These are phyloP conservation scores for Talaromyces sp. DNA, from an alignment of 2,329 filamentous ascomycete species.

Conservation along the genomic window DNA sequence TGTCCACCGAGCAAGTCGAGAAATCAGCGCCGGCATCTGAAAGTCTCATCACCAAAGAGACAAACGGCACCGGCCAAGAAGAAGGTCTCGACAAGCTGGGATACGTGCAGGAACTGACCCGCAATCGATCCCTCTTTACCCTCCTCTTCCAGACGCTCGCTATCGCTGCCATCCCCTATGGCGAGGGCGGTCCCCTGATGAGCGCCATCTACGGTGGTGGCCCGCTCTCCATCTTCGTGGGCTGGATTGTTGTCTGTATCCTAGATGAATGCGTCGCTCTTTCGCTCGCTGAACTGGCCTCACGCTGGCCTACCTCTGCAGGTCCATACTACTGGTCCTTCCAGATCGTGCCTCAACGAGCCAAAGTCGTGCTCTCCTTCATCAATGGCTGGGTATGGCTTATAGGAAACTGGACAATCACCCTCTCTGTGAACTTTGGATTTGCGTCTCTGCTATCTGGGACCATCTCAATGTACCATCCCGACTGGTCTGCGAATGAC, in stretches of 20 bases:
- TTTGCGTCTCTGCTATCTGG: constrained; percentile 53
- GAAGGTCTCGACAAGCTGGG: constrained; percentile 44
- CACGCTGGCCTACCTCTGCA: constrained; percentile 49
- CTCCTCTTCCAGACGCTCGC: constrained; percentile 58
- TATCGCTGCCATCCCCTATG: constrained; percentile 57
- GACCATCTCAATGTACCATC: constrained; percentile 51
- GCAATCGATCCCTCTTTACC: constrained; percentile 57
- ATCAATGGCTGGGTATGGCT: constrained; percentile 52
- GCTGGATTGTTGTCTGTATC: constrained; percentile 52
- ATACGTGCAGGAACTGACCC: constrained; percentile 53
- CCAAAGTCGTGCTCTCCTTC: constrained; percentile 47
- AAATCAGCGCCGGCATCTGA: not conserved
- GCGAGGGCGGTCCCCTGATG: constrained; percentile 38
- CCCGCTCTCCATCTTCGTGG: constrained; percentile 53
- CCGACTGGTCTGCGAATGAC: constrained; percentile 47
- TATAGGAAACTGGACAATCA: constrained; percentile 51
- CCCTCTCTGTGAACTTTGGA: constrained; percentile 51
- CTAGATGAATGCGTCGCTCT: constrained; percentile 51
- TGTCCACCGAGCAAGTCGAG: not conserved
- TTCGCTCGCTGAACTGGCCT: constrained; percentile 49
- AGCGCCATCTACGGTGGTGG: constrained; percentile 45
- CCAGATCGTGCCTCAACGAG: constrained; percentile 41
- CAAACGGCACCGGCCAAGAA: constrained; percentile 26
- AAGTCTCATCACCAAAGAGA: constrained; percentile 8
- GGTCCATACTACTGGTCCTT: constrained; percentile 54